Conservation (phyloP, 257 asterid genomes). For the Apocynum venetum region DNA sequence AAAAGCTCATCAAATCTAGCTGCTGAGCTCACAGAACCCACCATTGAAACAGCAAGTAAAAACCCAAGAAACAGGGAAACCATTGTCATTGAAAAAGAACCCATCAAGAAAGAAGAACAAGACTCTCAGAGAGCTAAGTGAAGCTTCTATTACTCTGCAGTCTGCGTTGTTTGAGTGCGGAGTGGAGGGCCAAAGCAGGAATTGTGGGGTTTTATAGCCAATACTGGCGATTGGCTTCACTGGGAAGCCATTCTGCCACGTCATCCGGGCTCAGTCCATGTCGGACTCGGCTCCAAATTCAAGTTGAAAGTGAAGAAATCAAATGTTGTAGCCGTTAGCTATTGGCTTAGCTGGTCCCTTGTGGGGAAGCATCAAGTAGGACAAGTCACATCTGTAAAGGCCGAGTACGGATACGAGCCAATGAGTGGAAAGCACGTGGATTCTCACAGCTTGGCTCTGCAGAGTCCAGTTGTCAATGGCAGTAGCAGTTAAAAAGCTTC, state of each 20-base stretch:
- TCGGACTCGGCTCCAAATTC: constrained; percentile 16
- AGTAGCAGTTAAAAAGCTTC: constrained; percentile 26
- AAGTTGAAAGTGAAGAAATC: background rate
- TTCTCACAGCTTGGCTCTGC: constrained; percentile 50
- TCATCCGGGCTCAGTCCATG: constrained; percentile 30
- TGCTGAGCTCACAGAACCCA: constrained; percentile 29
- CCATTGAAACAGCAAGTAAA: constrained; percentile 12
- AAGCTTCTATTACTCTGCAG: background rate
- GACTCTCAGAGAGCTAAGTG: background rate
- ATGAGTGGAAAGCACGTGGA: constrained; percentile 31
- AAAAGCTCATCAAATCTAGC: constrained; percentile 47
- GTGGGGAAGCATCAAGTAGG: constrained; percentile 32
- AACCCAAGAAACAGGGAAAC: background rate
- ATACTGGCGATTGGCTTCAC: constrained; percentile 38
- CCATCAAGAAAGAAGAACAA: background rate
- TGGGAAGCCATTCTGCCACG: constrained; percentile 45
- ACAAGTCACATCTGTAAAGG: constrained; percentile 47
- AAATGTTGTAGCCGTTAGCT: constrained; percentile 44
- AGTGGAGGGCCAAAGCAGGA: background rate
- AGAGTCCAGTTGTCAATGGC: constrained; percentile 53
- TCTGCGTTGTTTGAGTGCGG: background rate
- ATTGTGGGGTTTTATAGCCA: constrained; percentile 42
- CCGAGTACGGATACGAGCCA: constrained; percentile 26
- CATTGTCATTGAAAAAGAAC: constrained; percentile 17
- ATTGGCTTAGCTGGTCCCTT: constrained; percentile 25